Evolutionary conservation across 1,284 basidiomycete species (phyloP).

Genomic region (Vanrija pseudolonga): DNA sequence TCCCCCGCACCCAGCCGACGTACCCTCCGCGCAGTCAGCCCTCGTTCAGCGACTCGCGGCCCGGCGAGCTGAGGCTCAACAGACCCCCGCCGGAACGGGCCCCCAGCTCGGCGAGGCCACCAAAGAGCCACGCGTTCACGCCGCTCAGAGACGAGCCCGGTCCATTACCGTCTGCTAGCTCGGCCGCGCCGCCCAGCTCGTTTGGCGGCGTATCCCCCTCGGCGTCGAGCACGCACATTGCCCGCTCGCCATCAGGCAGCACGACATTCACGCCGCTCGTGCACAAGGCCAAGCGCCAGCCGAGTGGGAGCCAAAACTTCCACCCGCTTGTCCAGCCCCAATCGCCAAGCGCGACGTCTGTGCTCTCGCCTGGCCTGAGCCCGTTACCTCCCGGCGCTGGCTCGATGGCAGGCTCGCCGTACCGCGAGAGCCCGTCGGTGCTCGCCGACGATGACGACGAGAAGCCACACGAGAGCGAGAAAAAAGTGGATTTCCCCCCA

Average conservation of each 20-base stretch:
- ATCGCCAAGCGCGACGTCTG: too few relatives aligned
- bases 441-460: conserved; percentile 1
- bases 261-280: too few relatives aligned
- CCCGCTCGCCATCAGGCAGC: too few relatives aligned
- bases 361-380: too few relatives aligned
- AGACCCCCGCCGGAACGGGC: not conserved
- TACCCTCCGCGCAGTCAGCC: not conserved
- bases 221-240: too few relatives aligned
- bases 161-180: too few relatives aligned
- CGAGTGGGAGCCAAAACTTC: not conserved
- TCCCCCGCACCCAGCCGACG: not conserved
- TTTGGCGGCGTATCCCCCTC: too few relatives aligned
- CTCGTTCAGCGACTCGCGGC: not conserved
- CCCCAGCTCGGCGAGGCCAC: too few relatives aligned
- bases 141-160: too few relatives aligned
- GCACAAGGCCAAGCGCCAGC: not conserved
- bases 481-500: not conserved
- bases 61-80: not conserved
- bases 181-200: too few relatives aligned
- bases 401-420: not conserved
- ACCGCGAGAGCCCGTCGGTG: not conserved
- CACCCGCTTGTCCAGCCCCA: not conserved
- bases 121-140: too few relatives aligned
- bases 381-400: too few relatives aligned
- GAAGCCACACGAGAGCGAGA: not conserved